Base-by-base conservation (phyloP, 2,329 filamentous ascomycete species). In the Onygenales sp. region DNA sequence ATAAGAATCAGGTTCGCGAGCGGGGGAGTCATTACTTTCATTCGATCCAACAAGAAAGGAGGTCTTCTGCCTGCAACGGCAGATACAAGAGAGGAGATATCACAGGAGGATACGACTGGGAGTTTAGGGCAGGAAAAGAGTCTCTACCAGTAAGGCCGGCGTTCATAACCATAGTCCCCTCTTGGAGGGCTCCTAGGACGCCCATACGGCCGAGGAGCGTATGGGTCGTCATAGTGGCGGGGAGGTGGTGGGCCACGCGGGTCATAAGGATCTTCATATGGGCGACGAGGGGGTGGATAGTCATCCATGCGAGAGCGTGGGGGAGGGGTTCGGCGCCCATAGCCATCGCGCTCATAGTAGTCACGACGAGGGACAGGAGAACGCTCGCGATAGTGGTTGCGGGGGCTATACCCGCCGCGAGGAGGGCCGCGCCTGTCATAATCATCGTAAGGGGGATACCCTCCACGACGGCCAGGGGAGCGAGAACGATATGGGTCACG, bases 361-460 rank as follows among this genome's bases (percentile, higher is more conserved):
- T 92, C 87, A 61, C 88, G 85, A 56, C 86, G 79, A 17, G 80
- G 85, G 54, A 86, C 86, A 46, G 80, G 78, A 65, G 88, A 92
- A 63, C 91, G 85, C 65, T 94, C 89, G 67, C 92, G 90, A 71
- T 95, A 95, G 59, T 87, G 82, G 60, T 87, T 83, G 59, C 86
- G 85, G 57, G 90, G 91, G 70, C 87, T 94, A 70, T 94, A 95
- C 56, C 85, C 88, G 62, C 88, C 83, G 55, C 83, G 85, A 53
- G 82, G 83, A 56, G 88, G 86, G 44, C 85, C 86, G 63, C 92
- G 88, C 62, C 89, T 85, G 59, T 91, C 86, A 68, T 93, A 91
- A 63, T 93, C 87, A 65, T 92, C 88, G 57, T 80, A 76, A 39
- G 84, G 81, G 57, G 84, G 82, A 54, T 79, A 78, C 55, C 80